Evolutionary conservation across 768 basidiomycete species (phyloP).

Genomic region (Pisolithus sp.): DNA sequence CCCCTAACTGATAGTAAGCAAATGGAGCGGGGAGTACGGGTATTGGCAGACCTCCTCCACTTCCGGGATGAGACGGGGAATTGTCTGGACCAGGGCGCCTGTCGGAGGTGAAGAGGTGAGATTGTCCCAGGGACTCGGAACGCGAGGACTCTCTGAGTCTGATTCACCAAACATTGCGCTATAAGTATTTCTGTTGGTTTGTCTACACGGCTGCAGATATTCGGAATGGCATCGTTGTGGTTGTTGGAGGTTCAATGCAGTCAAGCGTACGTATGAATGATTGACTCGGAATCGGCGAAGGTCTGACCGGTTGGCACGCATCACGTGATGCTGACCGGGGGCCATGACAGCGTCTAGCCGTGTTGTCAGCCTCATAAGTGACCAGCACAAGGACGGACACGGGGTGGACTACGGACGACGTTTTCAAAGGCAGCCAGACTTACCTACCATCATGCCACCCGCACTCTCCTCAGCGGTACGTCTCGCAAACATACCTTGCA

Average conservation of each 20-base stretch:
- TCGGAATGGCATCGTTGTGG: conserved; percentile 46
- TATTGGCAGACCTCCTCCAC: conserved; percentile 47
- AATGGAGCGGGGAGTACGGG: not conserved
- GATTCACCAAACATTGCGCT: conserved; percentile 72
- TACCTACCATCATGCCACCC: conserved; percentile 17
- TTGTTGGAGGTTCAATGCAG: not conserved
- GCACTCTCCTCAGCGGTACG: conserved; percentile 19
- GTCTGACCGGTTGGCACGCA: not conserved
- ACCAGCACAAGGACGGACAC: too few species aligned
- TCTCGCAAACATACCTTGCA: not conserved
- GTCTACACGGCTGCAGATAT: conserved; percentile 33
- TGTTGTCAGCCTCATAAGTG: too few species aligned
- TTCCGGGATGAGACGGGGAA: conserved; percentile 72
- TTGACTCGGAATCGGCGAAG: too few species aligned
- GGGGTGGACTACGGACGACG: conserved; percentile 11
- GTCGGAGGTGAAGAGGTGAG: conserved; percentile 53
- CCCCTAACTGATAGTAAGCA: conserved; percentile 39
- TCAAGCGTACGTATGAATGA: not conserved
- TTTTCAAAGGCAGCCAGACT: not conserved
- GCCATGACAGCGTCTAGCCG: too few species aligned
- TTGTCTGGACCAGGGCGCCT: conserved; percentile 23
- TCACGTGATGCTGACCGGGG: not conserved
- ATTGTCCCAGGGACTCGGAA: conserved; percentile 78
- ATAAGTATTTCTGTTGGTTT: not conserved
- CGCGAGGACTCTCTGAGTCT: conserved; percentile 72